phyloP scores from a whole-genome alignment of 1,284 basidiomycete species.

The Trichosporon sp. region DNA sequence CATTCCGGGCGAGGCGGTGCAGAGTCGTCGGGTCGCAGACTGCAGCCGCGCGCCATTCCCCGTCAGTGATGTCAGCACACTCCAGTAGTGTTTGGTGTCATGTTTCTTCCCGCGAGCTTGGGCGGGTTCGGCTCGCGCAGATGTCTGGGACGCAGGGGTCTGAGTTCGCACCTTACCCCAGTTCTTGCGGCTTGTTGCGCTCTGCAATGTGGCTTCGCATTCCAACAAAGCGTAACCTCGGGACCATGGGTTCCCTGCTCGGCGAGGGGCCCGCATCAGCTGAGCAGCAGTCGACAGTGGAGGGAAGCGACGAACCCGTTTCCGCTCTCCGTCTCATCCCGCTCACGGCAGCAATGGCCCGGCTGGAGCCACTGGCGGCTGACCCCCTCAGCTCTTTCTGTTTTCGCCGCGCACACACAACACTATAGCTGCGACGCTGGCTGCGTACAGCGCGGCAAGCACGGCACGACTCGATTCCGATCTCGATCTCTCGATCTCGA shows the following conservation, averaged over 20 bases:
- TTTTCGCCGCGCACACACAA: too few species aligned
- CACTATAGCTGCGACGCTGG: background rate
- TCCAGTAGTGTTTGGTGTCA: background rate
- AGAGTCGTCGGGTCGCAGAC: background rate
- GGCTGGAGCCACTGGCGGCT: background rate
- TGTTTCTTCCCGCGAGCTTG: background rate
- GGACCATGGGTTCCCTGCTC: background rate
- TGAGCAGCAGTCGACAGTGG: background rate
- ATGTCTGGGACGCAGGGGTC: conserved; percentile 1
- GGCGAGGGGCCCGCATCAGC: background rate
- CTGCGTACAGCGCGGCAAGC: background rate
- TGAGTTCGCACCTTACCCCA: background rate
- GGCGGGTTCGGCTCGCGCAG: background rate
- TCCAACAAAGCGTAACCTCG: conserved; percentile 1
- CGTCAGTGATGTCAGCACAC: background rate
- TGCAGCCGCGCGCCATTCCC: background rate
- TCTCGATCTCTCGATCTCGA: conserved; percentile 11
- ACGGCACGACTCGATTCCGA: background rate
- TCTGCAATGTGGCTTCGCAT: background rate
- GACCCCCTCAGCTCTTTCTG: too few species aligned
- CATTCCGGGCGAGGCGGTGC: conserved; percentile 4
- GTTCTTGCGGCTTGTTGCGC: background rate
- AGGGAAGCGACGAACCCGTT: background rate
- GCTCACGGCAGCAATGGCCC: conserved; percentile 3
- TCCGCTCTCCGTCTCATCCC: conserved; percentile 12